Evolutionary conservation across 2,329 filamentous ascomycete genomes (phyloP).

Genomic region (Sporothrix protearum): DNA sequence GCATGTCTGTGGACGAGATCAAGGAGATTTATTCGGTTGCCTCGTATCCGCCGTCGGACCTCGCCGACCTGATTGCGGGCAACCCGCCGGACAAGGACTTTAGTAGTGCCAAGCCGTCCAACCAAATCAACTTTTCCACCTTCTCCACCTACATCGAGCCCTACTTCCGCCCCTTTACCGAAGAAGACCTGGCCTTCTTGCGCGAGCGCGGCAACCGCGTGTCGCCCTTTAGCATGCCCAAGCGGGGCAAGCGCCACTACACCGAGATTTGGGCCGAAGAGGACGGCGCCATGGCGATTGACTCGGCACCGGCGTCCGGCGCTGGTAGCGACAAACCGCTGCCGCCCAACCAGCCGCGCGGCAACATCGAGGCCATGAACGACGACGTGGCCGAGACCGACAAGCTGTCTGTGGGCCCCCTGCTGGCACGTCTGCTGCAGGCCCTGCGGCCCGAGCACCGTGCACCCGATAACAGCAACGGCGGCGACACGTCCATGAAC

Average conservation of each 20-base stretch:
- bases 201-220: conserved; percentile 84
- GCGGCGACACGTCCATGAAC: conserved; percentile 54
- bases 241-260: conserved; percentile 80
- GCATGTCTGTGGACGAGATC: conserved; percentile 80
- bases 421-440: conserved; percentile 77
- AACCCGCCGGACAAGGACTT: conserved; percentile 92
- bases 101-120: conserved; percentile 85
- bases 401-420: conserved; percentile 79
- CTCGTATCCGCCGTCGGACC: conserved; percentile 73
- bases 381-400: conserved; percentile 87
- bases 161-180: conserved; percentile 81
- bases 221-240: conserved; percentile 80
- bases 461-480: conserved; percentile 40
- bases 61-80: conserved; percentile 81
- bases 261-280: conserved; percentile 91
- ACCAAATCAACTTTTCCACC: conserved; percentile 89
- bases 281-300: conserved; percentile 74
- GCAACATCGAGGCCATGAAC: conserved; percentile 79
- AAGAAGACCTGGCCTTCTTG: conserved; percentile 91
- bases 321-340: conserved; percentile 61
- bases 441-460: conserved; percentile 75
- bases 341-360: conserved; percentile 76
- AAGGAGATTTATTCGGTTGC: conserved; percentile 86
- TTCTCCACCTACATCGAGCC: conserved; percentile 92
- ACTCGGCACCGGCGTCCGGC: conserved; percentile 55